Base-by-base conservation (phyloP, 106 monocot species). In the Narthecium ossifragum region DNA sequence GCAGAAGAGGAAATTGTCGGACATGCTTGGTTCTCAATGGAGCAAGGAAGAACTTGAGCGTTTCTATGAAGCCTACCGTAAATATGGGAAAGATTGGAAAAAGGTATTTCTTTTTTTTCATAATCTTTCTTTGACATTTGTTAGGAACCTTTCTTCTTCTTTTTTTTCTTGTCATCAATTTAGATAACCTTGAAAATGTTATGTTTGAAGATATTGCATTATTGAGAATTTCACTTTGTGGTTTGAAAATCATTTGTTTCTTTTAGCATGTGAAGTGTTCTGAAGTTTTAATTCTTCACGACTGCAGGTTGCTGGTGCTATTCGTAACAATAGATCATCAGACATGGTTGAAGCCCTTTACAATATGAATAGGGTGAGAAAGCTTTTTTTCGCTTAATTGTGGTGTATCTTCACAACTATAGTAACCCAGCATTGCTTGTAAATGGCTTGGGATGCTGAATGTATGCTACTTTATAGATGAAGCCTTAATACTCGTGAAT, bases 331-430 rank as follows among this genome's bases (percentile, higher is more conserved):
- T 53, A 84, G 90, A 77, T 78, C 90, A 46, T 8, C 55, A 26
- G 90, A 90, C 34, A 96, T 96, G 96, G 90, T 96, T 54, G 90
- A 96, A 63, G 75, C 90, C 46, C 96, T 96, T 63, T 96, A 86
- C 69, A 87, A 83, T 36, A 96, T 90, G 90, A 90, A 90, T 72
- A 75, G 72, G 80, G 94, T 85, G 63, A 71, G 41, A 6, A 30
- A 31, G 5, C 21, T 47, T 25, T 31, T 30, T 3, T 46, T 5
- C 30, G 26, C 33, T 15, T 15, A 10, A 21, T 3, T 38, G 9
- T 40, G 46, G 4, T 46, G 46, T 6, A 46, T n/a, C n/a, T n/a
- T n/a, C n/a, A n/a, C n/a, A n/a, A n/a, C n/a, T n/a, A n/a, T n/a
- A n/a, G n/a, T n/a, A n/a, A n/a, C n/a, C n/a, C n/a, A n/a, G n/a